Conservation (phyloP, 257 asterid genomes). For the Nicotiana noctiflora region DNA sequence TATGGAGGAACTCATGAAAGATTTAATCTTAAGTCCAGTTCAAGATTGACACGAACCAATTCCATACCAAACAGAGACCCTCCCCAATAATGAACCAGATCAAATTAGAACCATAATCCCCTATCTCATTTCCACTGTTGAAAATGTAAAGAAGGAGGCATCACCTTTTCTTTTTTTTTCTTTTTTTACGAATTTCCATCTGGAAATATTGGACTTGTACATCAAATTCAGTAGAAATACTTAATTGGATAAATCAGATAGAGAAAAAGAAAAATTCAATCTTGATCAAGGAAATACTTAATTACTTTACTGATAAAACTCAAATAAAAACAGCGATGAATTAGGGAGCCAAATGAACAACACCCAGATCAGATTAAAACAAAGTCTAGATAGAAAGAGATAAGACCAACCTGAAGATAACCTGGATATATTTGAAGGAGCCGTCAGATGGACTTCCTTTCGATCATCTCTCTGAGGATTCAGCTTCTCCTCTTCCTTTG, state of each 20-base stretch:
- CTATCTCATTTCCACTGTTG: conserved; percentile 25
- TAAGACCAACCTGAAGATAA: conserved; percentile 74
- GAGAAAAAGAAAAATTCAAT: not conserved
- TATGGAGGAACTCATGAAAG: not conserved
- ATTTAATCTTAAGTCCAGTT: conserved; percentile 5
- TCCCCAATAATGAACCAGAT: conserved; percentile 13
- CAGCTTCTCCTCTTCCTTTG: conserved; percentile 72
- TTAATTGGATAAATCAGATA: conserved; percentile 8
- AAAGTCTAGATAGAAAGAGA: not conserved
- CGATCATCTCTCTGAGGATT: conserved; percentile 61
- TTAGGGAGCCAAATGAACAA: not conserved
- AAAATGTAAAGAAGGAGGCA: not conserved
- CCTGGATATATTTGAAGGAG: conserved; percentile 64
- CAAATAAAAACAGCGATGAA: not conserved
- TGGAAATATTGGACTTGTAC: not conserved
- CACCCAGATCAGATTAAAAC: conserved; percentile 48
- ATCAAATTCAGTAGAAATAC: not conserved
- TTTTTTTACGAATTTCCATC: not conserved
- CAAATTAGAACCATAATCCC: conserved; percentile 8
- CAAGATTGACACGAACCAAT: conserved; percentile 6
- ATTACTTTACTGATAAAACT: conserved; percentile 1
- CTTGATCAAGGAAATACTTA: not conserved
- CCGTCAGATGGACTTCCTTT: conserved; percentile 44
- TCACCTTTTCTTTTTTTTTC: not conserved
- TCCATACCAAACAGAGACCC: not conserved